phyloP scores from a whole-genome alignment of 2,329 filamentous ascomycete genomes.

The Xenosphaeropsis pyriputrescens region DNA sequence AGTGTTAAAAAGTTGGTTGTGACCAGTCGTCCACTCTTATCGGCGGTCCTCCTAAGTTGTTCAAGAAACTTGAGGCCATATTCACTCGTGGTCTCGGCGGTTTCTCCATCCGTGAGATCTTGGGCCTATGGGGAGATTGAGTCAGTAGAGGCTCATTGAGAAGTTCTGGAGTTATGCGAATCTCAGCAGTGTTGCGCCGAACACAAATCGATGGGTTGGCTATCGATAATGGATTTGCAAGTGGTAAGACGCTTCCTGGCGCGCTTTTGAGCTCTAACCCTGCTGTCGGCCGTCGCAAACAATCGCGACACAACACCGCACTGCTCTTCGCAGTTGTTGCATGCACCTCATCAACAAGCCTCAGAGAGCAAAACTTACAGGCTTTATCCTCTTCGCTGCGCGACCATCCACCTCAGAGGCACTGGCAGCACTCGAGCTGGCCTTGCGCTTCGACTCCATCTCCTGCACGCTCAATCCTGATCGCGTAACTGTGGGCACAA shows the following conservation, averaged over 20 bases:
- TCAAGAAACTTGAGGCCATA: conserved; percentile 62
- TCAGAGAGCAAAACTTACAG: conserved; percentile 30
- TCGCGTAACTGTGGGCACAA: too few relatives aligned
- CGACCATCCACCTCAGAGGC: conserved; percentile 34
- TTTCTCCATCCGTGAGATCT: conserved; percentile 28
- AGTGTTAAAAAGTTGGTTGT: conserved; percentile 63
- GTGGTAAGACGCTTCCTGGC: conserved; percentile 7
- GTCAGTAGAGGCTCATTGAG: too few relatives aligned
- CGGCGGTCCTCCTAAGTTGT: conserved; percentile 59
- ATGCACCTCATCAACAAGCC: not conserved
- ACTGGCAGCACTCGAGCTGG: conserved; percentile 23
- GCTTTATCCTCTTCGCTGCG: conserved; percentile 41
- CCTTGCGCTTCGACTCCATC: conserved; percentile 38
- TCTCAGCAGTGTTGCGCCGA: too few relatives aligned
- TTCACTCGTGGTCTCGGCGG: conserved; percentile 51
- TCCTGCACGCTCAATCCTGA: not conserved
- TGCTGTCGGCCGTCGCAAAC: conserved; percentile 6
- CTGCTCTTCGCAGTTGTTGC: conserved; percentile 4
- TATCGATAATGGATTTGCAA: not conserved
- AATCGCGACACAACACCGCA: conserved; percentile 5
- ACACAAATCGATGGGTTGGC: too few relatives aligned
- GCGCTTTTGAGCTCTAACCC: conserved; percentile 8
- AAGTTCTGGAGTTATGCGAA: too few relatives aligned
- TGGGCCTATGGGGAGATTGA: too few relatives aligned
- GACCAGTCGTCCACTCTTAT: conserved; percentile 70